Evolutionary conservation across 2,329 filamentous ascomycete genomes (phyloP), one percentile per base, ranked within the genome.

Genomic region (Fusarium domesticum): DNA sequence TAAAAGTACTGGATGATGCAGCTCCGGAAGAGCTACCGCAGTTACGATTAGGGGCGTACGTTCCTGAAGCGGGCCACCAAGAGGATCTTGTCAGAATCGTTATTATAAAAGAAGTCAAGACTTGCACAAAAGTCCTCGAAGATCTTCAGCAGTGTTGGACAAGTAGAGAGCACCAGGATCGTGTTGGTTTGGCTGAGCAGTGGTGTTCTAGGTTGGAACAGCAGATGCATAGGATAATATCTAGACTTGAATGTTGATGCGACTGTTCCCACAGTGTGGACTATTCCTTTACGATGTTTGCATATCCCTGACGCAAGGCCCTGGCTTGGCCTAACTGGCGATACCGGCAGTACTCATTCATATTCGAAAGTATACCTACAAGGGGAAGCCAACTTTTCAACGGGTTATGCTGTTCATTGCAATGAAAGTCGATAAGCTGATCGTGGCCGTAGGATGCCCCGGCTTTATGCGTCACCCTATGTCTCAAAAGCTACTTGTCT

Each of bases 11-110:
- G 18, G 20, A 23, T 15, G 6, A 28, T 16, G 32, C n/a, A 14
- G 16, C 15, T 18, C 6, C 10, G n/a, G 16, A 19, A 5, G 2
- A 33, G 16, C 10, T 45, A 18, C 39, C 43, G 12, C 16, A 18
- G 20, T 14, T 45, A 18, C 34, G 19, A 11, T 45, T 45, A 25
- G 43, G 43, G 11, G 37, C 28, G 15, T 45, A 36, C 18, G 33
- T 36, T 14, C 19, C 40, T n/a, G 37, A 41, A 3, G n/a, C n/a
- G 4, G 43, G 36, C 6, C 37, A 45, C 7, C 33, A 35, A 2
- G 17, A 18, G 4, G 32, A 23, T 16, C 36, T 45, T 17, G 4
- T 6, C 23, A 45, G 36, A 18, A 33, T 17, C 10, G 14, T 45
- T 16, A 25, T 43, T 3, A n/a, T 18, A 2, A 34, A 34, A 10